Percentiles rank a stretch among this genome's conserved stretches.
phyloP scores from a whole-genome alignment of 306 rosid species.

The Glycine soja region DNA sequence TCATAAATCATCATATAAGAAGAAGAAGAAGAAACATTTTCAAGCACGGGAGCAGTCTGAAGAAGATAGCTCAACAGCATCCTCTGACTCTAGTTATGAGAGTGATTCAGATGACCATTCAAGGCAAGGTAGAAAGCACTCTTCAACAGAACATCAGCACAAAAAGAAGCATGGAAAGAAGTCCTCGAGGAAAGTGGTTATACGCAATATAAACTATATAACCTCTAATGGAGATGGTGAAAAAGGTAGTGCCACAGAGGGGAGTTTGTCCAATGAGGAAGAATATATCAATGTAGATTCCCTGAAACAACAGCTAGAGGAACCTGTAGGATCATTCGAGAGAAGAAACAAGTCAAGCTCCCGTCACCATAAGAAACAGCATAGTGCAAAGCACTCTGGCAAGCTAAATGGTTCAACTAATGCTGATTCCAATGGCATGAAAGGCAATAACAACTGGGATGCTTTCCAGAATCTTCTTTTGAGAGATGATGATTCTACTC shows the following conservation, averaged over 20 bases:
- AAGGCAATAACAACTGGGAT: conserved; percentile 73
- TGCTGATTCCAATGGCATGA: conserved; percentile 55
- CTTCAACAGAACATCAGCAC: conserved; percentile 52
- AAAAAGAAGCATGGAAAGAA: conserved; percentile 75
- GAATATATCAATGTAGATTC: conserved; percentile 74
- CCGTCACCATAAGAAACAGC: conserved; percentile 63
- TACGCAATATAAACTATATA: conserved; percentile 95
- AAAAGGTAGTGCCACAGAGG: conserved; percentile 71
- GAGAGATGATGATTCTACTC: conserved; percentile 69
- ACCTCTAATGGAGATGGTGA: conserved; percentile 85
- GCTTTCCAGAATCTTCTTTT: conserved; percentile 93
- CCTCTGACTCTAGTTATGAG: conserved; percentile 69
- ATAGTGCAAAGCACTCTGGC: conserved; percentile 47
- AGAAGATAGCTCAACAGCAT: conserved; percentile 60
- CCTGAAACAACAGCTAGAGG: conserved; percentile 86
- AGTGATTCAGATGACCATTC: conserved; percentile 66
- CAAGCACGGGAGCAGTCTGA: conserved; percentile 62
- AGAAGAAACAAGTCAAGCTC: conserved; percentile 71
- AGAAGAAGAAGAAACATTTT: conserved; percentile 72
- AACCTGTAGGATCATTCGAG: conserved; percentile 83
- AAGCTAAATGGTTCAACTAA: conserved; percentile 50
- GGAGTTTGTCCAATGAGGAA: conserved; percentile 69
- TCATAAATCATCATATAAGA: conserved; percentile 65
- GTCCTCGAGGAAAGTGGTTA: conserved; percentile 89
- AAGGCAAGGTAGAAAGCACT: conserved; percentile 56